Percentiles rank a stretch among this genome's conserved stretches.
Evolutionary conservation across 257 asterid species (phyloP).

Genomic region (Nicotiana tabacum): DNA sequence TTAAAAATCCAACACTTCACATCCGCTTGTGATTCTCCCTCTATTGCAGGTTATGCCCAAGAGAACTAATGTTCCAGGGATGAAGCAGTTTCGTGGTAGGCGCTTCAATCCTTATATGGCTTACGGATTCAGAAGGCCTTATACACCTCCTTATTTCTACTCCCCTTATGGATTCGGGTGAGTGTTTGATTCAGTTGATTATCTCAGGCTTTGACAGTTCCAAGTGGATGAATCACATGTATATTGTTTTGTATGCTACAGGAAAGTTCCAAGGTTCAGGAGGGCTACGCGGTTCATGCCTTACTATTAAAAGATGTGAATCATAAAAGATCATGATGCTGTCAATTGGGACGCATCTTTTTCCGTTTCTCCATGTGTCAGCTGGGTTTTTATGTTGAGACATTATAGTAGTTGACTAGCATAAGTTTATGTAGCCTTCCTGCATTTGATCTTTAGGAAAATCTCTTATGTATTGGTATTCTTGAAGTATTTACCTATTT

Average conservation of each 20-base stretch:
- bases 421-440: background rate
- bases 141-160: slow-evolving; percentile 61
- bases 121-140: slow-evolving; percentile 74
- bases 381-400: background rate
- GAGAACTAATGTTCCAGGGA: slow-evolving; percentile 95
- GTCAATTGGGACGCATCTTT: background rate
- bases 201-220: background rate
- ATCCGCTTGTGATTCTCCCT: background rate
- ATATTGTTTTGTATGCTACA: slow-evolving; percentile 27
- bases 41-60: slow-evolving; percentile 68
- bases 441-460: background rate
- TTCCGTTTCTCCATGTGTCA: background rate
- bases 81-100: slow-evolving; percentile 82
- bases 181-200: slow-evolving; percentile 5
- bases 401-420: background rate
- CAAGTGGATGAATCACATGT: background rate
- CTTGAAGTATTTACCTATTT: background rate
- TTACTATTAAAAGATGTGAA: slow-evolving; percentile 36
- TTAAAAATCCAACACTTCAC: background rate
- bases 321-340: background rate
- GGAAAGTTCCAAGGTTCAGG: slow-evolving; percentile 89
- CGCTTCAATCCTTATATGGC: slow-evolving; percentile 63
- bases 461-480: background rate
- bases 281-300: slow-evolving; percentile 86
- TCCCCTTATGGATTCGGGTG: slow-evolving; percentile 88